A percentile compares a stretch with the other conserved stretches of the same genome.
Evolutionary conservation across 352 stramenopile genomes (phyloP).

Genomic region (Pythium monospermum): DNA sequence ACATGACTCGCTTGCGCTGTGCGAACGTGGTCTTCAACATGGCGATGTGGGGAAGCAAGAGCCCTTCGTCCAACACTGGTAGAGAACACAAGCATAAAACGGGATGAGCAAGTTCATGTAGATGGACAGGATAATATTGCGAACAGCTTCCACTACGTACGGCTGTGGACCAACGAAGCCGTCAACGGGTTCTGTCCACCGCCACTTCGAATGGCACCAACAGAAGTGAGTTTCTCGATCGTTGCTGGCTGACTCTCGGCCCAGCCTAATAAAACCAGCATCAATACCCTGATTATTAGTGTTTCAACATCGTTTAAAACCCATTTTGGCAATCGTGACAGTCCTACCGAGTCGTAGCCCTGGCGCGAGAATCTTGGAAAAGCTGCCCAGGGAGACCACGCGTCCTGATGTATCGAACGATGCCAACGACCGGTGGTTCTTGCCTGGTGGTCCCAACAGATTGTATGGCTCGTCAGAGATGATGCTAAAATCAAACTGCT

Average conservation of each 20-base stretch:
- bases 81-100: conserved; percentile 11
- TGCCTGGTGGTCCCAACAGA: conserved; percentile 71
- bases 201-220: conserved; percentile 83
- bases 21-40: conserved; percentile 37
- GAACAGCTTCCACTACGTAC: too few relatives aligned
- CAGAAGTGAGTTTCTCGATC: conserved; percentile 48
- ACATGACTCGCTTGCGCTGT: conserved; percentile 43
- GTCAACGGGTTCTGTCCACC: conserved; percentile 90
- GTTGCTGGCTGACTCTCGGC: conserved; percentile 51
- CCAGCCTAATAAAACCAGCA: conserved; percentile 35
- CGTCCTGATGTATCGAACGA: conserved; percentile 58
- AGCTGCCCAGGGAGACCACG: conserved; percentile 87
- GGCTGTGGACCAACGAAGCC: conserved; percentile 71
- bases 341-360: conserved; percentile 86
- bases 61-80: conserved; percentile 56
- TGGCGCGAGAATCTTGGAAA: conserved; percentile 94
- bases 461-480: conserved; percentile 95
- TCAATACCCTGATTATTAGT: background rate
- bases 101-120: conserved; percentile 19
- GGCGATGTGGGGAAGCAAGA: conserved; percentile 45
- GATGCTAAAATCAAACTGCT: conserved; percentile 79
- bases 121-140: too few relatives aligned
- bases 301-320: too few relatives aligned
- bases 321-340: too few relatives aligned
- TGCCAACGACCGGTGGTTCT: conserved; percentile 46